Evolutionary conservation across 345 rosid species (phyloP).

Genomic region (Salix viminalis): DNA sequence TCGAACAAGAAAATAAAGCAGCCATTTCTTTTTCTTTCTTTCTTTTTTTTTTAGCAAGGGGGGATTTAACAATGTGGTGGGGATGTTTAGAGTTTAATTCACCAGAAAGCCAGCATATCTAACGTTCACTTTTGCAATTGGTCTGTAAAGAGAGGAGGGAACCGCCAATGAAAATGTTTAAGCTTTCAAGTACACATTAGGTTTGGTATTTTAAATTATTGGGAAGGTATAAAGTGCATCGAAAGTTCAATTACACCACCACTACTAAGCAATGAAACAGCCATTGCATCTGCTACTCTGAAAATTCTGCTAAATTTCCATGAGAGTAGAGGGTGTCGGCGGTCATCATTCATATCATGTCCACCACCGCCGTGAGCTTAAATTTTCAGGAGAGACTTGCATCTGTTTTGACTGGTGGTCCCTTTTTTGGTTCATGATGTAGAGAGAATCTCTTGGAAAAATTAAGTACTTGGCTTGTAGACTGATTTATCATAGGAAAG

Average conservation of each 20-base stretch:
- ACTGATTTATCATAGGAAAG: neutral
- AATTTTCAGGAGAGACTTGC: neutral
- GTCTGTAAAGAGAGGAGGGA: slow-evolving; percentile 16
- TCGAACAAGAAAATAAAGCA: slow-evolving; percentile 6
- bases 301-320: neutral
- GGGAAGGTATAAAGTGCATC: neutral
- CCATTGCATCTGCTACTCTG: neutral
- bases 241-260: neutral
- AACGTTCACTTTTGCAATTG: slow-evolving; percentile 19
- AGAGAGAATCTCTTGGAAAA: neutral
- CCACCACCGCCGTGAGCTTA: neutral
- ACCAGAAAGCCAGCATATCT: slow-evolving; percentile 34
- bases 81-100: slow-evolving; percentile 15
- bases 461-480: neutral
- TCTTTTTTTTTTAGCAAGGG: neutral
- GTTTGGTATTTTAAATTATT: neutral
- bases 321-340: neutral
- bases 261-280: neutral
- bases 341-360: neutral
- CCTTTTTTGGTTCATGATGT: neutral
- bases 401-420: neutral
- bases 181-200: neutral
- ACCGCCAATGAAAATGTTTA: slow-evolving; percentile 10
- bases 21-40: neutral
- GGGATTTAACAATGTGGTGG: slow-evolving; percentile 5